Evolutionary conservation across 2,329 filamentous ascomycete genomes (phyloP), one percentile per base, ranked within the genome.

Genomic region (Talaromyces rugulosus): DNA sequence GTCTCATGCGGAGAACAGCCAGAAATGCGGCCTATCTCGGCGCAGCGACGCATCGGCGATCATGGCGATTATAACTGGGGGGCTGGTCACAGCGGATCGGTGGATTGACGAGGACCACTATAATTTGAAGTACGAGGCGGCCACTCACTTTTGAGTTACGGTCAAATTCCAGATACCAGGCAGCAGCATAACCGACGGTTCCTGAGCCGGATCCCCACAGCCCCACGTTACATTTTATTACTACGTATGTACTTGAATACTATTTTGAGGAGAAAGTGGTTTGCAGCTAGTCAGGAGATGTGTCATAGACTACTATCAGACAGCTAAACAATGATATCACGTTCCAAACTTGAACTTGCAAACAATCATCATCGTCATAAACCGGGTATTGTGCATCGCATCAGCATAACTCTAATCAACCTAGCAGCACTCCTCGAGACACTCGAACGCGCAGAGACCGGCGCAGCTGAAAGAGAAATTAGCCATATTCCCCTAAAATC

Each of bases 401-500:
- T 4, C 1, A 27, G 4, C 12, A 8, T 5, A 23, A 47, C 16
- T 23, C 23, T 23, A 23, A 23, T 23, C 23, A 23, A 52, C 56
- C 62, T 72, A 73, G 66, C 71, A 73, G 67, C 71, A 73, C 30
- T 66, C 64, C 60, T 73, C 71, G 44, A 68, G 72, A 64, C 68
- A 71, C 59, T 72, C 70, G 58, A 72, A 73, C 63, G 70, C 71
- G 47, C 66, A 50, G n/a, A 73, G 65, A 62, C 70, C 71, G 27
- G 71, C 67, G 47, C 70, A 72, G 34, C 71, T 73, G 23, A 5
- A 31, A 3, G 11, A 52, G 36, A 9, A 44, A 58, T 51, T 2
- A 56, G 52, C 23, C 36, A 2, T 4, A 52, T 34, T 62, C n/a
- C 5, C 18, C 50, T 11, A 1, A 56, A 36, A 47, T 12, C 28